These are phyloP conservation scores for Suillus spraguei DNA, from an alignment of 768 basidiomycete genomes.

Conservation along the genomic window DNA sequence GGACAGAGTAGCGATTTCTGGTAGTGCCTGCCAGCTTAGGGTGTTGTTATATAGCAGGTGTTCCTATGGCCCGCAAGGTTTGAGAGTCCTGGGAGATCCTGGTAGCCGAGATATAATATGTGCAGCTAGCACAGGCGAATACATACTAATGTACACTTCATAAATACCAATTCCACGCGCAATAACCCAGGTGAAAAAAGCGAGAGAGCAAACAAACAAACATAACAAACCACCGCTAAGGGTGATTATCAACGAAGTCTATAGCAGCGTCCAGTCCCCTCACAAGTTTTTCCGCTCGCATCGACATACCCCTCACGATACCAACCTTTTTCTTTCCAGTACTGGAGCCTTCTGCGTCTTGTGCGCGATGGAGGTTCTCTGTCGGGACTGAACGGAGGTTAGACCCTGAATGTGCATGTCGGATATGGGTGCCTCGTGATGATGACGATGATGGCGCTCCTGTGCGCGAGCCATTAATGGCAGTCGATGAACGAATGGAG, in stretches of 20 bases:
- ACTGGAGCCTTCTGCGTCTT: constrained; percentile 14
- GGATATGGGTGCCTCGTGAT: constrained; percentile 8
- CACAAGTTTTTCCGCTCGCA: constrained; percentile 39
- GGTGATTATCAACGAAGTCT: constrained; percentile 40
- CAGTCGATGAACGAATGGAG: constrained; percentile 2
- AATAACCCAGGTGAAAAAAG: neutral
- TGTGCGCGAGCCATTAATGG: neutral
- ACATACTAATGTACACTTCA: constrained; percentile 2
- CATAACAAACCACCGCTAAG: neutral
- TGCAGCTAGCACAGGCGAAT: neutral
- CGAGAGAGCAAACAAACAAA: neutral
- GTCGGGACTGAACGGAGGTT: constrained; percentile 24
- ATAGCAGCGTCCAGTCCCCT: constrained; percentile 41
- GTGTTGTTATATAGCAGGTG: too few relatives aligned
- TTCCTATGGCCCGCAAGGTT: too few relatives aligned
- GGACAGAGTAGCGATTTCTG: too few relatives aligned
- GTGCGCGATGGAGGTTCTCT: constrained; percentile 10
- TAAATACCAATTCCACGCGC: constrained; percentile 1
- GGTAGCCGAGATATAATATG: neutral
- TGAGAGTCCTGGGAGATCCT: neutral
- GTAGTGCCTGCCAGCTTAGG: too few relatives aligned
- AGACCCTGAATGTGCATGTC: constrained; percentile 28
- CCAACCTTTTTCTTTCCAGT: constrained; percentile 33
- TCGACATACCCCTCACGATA: constrained; percentile 36
- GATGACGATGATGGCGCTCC: constrained; percentile 5